Base-by-base conservation (phyloP, 2,329 filamentous ascomycete species). In the Albophoma yamanashiensis region DNA sequence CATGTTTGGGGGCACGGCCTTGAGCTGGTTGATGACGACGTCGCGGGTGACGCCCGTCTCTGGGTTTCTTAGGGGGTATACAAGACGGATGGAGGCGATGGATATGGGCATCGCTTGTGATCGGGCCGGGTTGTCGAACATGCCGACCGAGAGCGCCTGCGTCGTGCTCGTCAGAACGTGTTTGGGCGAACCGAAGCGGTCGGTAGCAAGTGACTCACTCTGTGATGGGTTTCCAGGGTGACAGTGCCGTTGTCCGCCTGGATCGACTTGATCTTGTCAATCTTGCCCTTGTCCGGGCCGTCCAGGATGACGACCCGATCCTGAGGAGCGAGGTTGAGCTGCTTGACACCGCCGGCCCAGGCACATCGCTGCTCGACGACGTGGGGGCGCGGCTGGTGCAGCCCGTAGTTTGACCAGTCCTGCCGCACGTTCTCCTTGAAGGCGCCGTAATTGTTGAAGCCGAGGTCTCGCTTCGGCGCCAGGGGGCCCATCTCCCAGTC, bases 221-320 rank as follows among this genome's bases (percentile, higher is more conserved):
- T 78, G 69, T 88, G 86, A 62, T 86, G 66, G 31, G 80, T 83
- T 63, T 84, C 79, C 52, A 92, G 75, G n/a, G 75, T 78, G 55
- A 91, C 77, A 63, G 81, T 80, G 62, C 84, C 86, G 55, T 74
- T 76, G 14, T 80, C 73, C 5, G 69, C 63, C 64, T 84, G 75
- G 55, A 95, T 77, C 1, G 77, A 72, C 62, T 71, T 73, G 53
- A 97, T 83, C n/a, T 77, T 76, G 57, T 90, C 89, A 74, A 99
- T 94, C 76, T 88, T 90, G 68, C 92, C 92, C 76, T 87, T 89
- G 68, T 94, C 89, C 42, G 81, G 82, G 11, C 93, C 92, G 62
- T 88, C 84, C 59, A 91, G 76, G 61, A 97, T 76, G 58, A 93
- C 89, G 39, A 97, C 92, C 62, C 94, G 83, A 74, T 97, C 94